Conservation (phyloP, 2,329 filamentous ascomycete genomes). For the Arachnomyces sp. region DNA sequence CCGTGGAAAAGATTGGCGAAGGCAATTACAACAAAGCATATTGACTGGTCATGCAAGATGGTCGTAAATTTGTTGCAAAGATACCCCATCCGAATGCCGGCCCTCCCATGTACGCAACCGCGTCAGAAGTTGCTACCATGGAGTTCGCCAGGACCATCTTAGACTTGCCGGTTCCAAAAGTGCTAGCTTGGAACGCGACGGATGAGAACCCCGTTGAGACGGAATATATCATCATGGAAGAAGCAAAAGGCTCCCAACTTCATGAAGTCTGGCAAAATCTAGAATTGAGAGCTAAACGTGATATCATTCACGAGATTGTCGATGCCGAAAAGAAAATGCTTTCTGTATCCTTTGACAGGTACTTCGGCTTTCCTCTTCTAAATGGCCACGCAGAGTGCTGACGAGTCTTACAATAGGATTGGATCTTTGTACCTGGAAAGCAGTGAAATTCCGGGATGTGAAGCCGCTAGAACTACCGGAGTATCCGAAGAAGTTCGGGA, state of each 20-base stretch:
- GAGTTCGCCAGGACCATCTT: slow-evolving; percentile 12
- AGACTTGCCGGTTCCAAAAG: slow-evolving; percentile 24
- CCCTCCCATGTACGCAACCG: slow-evolving; percentile 8
- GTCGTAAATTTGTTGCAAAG: slow-evolving; percentile 9
- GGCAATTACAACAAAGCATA: slow-evolving; percentile 10
- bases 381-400: no score
- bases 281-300: slow-evolving; percentile 16
- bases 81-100: slow-evolving; percentile 14
- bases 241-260: slow-evolving; percentile 13
- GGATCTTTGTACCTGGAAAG: slow-evolving; percentile 10
- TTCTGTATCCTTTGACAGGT: slow-evolving; percentile 7
- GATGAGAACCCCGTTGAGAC: slow-evolving; percentile 28
- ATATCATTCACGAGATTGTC: slow-evolving; percentile 14
- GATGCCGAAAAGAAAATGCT: slow-evolving; percentile 15
- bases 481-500: not conserved
- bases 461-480: not conserved
- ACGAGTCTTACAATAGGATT: not conserved
- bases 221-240: slow-evolving; percentile 34
- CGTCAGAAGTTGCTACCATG: slow-evolving; percentile 10
- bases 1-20: slow-evolving; percentile 8
- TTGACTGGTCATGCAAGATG: slow-evolving; percentile 8
- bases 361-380: not conserved
- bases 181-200: slow-evolving; percentile 26
- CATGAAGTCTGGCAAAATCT: slow-evolving; percentile 16
- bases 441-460: not conserved